Evolutionary conservation across 345 rosid species (phyloP).

Genomic region (Alliaria petiolata): DNA sequence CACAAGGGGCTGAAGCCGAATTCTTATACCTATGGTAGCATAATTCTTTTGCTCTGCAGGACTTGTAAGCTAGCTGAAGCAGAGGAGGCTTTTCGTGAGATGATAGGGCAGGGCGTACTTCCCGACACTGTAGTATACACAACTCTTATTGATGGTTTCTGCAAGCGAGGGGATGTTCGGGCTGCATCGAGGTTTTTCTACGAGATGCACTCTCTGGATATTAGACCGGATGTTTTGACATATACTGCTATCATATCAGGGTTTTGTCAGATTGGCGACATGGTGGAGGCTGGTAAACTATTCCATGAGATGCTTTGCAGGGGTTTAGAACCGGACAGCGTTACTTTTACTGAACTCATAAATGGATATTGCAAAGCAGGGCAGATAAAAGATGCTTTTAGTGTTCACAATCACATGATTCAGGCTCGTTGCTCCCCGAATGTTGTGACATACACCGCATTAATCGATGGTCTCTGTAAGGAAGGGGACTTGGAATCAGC

Average conservation of each 20-base stretch:
- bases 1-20: conserved; percentile 60
- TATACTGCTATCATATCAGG: conserved; percentile 78
- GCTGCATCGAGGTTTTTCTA: conserved; percentile 52
- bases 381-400: conserved; percentile 65
- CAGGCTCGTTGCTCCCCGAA: conserved; percentile 60
- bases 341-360: conserved; percentile 72
- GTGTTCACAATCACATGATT: conserved; percentile 79
- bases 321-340: conserved; percentile 67
- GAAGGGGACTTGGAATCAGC: conserved; percentile 76
- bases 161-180: conserved; percentile 50
- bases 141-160: conserved; percentile 75
- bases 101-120: conserved; percentile 48
- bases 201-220: conserved; percentile 50
- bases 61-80: conserved; percentile 54
- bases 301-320: conserved; percentile 56
- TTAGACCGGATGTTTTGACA: conserved; percentile 63
- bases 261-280: conserved; percentile 55
- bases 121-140: conserved; percentile 76
- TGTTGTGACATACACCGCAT: conserved; percentile 78
- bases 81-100: conserved; percentile 58
- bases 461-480: conserved; percentile 88
- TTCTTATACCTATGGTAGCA: conserved; percentile 66
- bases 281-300: conserved; percentile 61
- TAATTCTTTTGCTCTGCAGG: conserved; percentile 58
- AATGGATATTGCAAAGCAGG: conserved; percentile 86